phyloP scores from a whole-genome alignment of 805 yeast genomes.

The Zygosaccharomyces siamensis region DNA sequence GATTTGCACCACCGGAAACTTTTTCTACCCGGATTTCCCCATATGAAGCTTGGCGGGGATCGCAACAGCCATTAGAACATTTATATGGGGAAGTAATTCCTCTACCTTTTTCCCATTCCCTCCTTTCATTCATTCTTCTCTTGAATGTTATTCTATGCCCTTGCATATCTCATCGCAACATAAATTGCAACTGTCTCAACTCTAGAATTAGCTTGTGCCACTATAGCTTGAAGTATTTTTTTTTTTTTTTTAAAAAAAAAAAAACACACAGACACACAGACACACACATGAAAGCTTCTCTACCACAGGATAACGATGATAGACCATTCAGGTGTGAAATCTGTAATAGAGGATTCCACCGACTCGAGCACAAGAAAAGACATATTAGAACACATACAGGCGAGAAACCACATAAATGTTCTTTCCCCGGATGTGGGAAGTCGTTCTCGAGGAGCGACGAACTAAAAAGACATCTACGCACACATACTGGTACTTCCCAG shows the following conservation, averaged over 20 bases:
- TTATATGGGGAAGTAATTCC: neutral
- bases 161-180: no score
- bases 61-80: neutral
- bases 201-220: neutral
- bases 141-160: no score
- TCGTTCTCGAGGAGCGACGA: constrained; percentile 79
- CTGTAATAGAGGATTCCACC: constrained; percentile 80
- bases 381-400: constrained; percentile 91
- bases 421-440: constrained; percentile 74
- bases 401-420: constrained; percentile 82
- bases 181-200: neutral
- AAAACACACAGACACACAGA: neutral
- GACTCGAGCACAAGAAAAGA: constrained; percentile 85
- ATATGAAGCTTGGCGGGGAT: neutral
- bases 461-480: constrained; percentile 76
- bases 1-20: neutral
- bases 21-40: neutral
- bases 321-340: constrained; percentile 82
- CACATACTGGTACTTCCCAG: constrained; percentile 58
- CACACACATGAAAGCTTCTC: constrained; percentile 1
- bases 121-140: no score
- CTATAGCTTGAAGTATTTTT: neutral
- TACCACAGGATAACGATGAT: constrained; percentile 24
- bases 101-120: neutral
- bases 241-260: no score